A percentile compares a stretch with the other conserved stretches of the same genome.
These are phyloP conservation scores for Abrus precatorius DNA, from an alignment of 306 rosid species.

Conservation along the genomic window DNA sequence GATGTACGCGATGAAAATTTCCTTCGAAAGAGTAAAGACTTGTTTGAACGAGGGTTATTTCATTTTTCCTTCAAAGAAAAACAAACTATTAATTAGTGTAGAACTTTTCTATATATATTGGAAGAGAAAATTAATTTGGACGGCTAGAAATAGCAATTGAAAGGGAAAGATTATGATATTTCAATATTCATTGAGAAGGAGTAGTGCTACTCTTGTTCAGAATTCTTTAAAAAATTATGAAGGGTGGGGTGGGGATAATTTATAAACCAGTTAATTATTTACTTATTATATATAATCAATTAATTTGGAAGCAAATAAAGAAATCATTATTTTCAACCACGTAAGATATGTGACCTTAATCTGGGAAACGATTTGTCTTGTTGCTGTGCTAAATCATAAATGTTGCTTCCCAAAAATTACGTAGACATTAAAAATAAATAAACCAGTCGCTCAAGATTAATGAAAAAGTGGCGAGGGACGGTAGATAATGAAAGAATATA, in stretches of 20 bases:
- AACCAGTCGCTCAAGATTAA: too few species aligned
- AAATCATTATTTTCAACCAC: not conserved
- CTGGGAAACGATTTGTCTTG: not conserved
- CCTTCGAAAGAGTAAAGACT: not conserved
- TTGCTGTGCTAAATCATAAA: not conserved
- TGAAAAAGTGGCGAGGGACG: too few species aligned
- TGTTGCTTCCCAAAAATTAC: not conserved
- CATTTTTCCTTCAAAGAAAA: not conserved
- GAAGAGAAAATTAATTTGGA: not conserved
- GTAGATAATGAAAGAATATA: too few species aligned
- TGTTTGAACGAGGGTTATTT: not conserved
- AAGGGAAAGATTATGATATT: not conserved
- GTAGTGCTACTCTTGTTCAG: not conserved
- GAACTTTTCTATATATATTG: not conserved
- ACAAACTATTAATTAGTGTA: not conserved
- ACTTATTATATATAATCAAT: not conserved
- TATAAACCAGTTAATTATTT: not conserved
- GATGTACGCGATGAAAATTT: too few species aligned
- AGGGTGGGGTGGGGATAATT: too few species aligned
- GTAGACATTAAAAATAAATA: too few species aligned
- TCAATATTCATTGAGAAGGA: not conserved
- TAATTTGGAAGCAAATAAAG: not conserved
- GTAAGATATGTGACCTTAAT: not conserved
- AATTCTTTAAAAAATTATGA: not conserved
- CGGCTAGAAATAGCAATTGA: not conserved